phyloP scores from a whole-genome alignment of 1,139 yeast species.

The Cylindricascospora bacillispora region DNA sequence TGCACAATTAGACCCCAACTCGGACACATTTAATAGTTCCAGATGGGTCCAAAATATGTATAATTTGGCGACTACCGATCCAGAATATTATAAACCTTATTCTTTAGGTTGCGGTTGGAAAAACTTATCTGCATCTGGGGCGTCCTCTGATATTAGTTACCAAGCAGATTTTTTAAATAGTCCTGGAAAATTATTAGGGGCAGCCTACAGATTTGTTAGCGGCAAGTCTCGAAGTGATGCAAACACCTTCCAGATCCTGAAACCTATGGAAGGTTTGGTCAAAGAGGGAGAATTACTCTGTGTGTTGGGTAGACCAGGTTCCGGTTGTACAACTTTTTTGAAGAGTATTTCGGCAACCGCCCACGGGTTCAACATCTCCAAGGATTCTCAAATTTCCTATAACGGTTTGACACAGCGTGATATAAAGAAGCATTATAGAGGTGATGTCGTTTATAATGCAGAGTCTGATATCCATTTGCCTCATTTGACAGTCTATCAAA shows the following conservation, averaged over 20 bases:
- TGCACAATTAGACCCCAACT: constrained; percentile 39
- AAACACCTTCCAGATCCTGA: constrained; percentile 40
- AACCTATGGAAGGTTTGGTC: constrained; percentile 55
- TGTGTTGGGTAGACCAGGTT: constrained; percentile 73
- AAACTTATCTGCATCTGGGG: constrained; percentile 59
- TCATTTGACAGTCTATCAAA: constrained; percentile 58
- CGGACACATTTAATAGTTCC: constrained; percentile 45
- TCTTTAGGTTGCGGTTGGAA: constrained; percentile 59
- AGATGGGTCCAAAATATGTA: constrained; percentile 67
- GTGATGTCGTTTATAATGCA: constrained; percentile 63
- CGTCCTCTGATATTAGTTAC: constrained; percentile 67
- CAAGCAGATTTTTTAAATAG: constrained; percentile 58
- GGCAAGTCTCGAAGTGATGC: constrained; percentile 14
- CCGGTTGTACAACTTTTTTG: constrained; percentile 72
- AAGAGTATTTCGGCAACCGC: constrained; percentile 61
- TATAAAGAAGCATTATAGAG: constrained; percentile 41
- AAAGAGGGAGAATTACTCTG: constrained; percentile 65
- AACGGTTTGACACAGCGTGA: constrained; percentile 40
- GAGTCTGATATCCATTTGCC: constrained; percentile 66
- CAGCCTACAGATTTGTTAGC: constrained; percentile 17
- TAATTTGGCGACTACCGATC: constrained; percentile 41
- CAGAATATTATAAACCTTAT: constrained; percentile 51
- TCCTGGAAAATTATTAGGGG: constrained; percentile 19
- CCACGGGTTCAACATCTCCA: constrained; percentile 52
- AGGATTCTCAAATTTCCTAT: constrained; percentile 36